Base-by-base conservation (phyloP, 2,329 filamentous ascomycete genomes). In the Aspergillus amoenus region DNA sequence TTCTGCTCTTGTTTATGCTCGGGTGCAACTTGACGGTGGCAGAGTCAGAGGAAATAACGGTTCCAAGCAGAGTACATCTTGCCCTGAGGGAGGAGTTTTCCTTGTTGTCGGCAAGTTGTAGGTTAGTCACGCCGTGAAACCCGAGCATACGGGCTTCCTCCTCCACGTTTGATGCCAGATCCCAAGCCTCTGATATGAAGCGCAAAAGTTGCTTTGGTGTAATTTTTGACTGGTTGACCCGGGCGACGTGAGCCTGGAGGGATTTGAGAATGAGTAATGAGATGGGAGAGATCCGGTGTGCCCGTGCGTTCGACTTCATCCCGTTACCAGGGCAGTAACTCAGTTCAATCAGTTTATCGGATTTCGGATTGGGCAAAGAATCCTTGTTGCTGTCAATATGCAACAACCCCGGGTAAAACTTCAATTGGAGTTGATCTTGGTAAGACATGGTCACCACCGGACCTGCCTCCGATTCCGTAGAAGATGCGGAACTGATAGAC, bases 101-200 rank as follows among this genome's bases (percentile, higher is more conserved):
- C 8, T 68, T 56, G 5, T 63, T 62, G 12, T 73, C 67, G 1
- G 64, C 64, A 30, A 76, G 65, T 8, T 64, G 68, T 22, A 73
- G 67, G 27, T 70, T 73, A 11, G 76, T 78, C n/a, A 79, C 71
- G 30, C 78, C 78, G 54, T 73, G 75, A 59, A 77, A 76, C 59
- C 72, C 73, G 13, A 80, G 71, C 63, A 77, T 71, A 47, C 73
- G 74, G 39, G 77, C 69, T 60, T 80, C 78, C 56, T 78, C 72
- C 50, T 77, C 73, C 7, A 79, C 65, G 4, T 65, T 70, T 44
- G 69, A 66, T 3, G 72, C 70, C 41, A 72, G 67, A 59, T 76
- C 68, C 78, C 78, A 80, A n/a, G 75, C 74, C 43, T 69, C 60
- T 8, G 76, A 75, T 17, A 79, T 68, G 50, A 76, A 74, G 22